These are phyloP conservation scores for Heracleum sosnowskyi DNA, from an alignment of 129 eudicot genomes.

Conservation along the genomic window DNA sequence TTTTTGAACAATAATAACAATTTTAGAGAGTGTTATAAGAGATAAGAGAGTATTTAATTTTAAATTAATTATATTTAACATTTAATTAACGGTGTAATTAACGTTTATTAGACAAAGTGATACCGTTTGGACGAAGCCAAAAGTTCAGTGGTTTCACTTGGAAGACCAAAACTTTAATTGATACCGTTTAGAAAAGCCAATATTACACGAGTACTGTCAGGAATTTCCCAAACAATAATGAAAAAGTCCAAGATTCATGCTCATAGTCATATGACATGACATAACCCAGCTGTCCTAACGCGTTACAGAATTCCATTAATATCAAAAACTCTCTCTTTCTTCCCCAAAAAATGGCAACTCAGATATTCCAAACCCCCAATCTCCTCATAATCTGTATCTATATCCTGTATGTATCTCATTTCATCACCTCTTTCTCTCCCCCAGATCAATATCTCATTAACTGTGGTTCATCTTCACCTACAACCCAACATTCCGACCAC, in stretches of 20 bases:
- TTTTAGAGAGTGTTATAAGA: too few relatives aligned
- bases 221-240: too few relatives aligned
- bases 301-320: background rate
- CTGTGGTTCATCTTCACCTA: constrained; percentile 34
- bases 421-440: constrained; percentile 33
- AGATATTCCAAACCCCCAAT: background rate
- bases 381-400: constrained; percentile 26
- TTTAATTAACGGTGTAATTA: too few relatives aligned
- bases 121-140: too few relatives aligned
- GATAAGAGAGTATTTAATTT: too few relatives aligned
- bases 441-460: constrained; percentile 37
- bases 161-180: too few relatives aligned
- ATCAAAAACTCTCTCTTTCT: background rate
- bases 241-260: background rate
- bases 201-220: too few relatives aligned
- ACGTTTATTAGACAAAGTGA: too few relatives aligned
- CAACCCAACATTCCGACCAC: constrained; percentile 32
- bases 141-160: too few relatives aligned
- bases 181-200: too few relatives aligned
- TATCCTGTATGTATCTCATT: constrained; percentile 15
- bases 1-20: too few relatives aligned
- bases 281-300: background rate
- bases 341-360: constrained; percentile 1
- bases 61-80: too few relatives aligned
- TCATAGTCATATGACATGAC: background rate